These are phyloP conservation scores for Yamadazyma nakazawae DNA, from an alignment of 805 yeast genomes.

Conservation along the genomic window DNA sequence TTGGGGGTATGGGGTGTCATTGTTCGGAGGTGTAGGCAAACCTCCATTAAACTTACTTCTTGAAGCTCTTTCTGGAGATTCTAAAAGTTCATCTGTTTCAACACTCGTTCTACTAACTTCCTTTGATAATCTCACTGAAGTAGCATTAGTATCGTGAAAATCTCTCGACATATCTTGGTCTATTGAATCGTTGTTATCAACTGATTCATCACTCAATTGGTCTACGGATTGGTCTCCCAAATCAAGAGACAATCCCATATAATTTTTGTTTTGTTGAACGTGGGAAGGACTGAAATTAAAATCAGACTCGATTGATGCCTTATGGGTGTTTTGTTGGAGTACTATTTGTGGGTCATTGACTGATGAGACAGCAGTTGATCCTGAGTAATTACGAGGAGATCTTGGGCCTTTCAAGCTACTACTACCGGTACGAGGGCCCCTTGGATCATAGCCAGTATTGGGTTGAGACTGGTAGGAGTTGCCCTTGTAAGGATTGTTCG, in stretches of 20 bases:
- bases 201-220: constrained; percentile 3
- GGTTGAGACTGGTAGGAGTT: neutral
- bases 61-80: constrained; percentile 10
- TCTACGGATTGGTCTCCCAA: constrained; percentile 7
- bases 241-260: constrained; percentile 22
- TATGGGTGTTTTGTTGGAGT: constrained; percentile 6
- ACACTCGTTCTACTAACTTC: constrained; percentile 10
- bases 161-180: neutral
- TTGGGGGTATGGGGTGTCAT: neutral
- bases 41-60: neutral
- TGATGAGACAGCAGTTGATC: constrained; percentile 13
- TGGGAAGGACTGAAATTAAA: constrained; percentile 18
- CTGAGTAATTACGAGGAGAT: constrained; percentile 11
- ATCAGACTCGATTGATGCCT: constrained; percentile 4
- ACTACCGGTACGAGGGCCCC: neutral
- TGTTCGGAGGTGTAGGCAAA: constrained; percentile 9
- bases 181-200: constrained; percentile 5
- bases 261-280: constrained; percentile 16
- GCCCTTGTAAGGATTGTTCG: neutral
- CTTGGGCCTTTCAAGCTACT: neutral
- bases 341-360: constrained; percentile 7
- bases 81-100: constrained; percentile 13
- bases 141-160: constrained; percentile 10
- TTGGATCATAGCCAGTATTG: neutral
- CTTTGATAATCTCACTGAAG: constrained; percentile 9